Percentiles rank a stretch among this genome's conserved stretches.
Conservation (phyloP, 2,329 filamentous ascomycete genomes). For the Grosmannia huntii region DNA sequence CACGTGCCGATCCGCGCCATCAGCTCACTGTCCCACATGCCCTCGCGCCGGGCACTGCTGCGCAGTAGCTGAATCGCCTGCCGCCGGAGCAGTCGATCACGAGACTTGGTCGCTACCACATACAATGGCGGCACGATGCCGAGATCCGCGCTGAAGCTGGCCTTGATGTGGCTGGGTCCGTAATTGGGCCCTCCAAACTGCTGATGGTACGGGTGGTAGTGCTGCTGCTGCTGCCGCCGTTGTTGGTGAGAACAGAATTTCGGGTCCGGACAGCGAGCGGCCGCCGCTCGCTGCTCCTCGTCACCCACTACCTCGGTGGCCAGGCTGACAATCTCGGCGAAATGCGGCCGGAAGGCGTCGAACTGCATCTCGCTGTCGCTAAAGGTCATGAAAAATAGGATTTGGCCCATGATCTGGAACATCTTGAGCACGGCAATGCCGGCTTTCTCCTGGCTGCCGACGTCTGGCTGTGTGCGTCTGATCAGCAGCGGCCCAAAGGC, state of each 20-base stretch:
- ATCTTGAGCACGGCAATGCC: conserved; percentile 51
- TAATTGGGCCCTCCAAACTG: neutral
- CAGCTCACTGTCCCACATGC: conserved; percentile 56
- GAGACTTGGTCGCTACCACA: conserved; percentile 53
- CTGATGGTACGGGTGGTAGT: neutral
- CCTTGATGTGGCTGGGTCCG: conserved; percentile 37
- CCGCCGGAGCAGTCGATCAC: conserved; percentile 41
- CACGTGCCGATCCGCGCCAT: conserved; percentile 41
- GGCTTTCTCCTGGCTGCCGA: conserved; percentile 42
- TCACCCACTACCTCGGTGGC: conserved; percentile 47
- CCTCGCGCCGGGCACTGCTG: conserved; percentile 49
- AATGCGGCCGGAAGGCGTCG: conserved; percentile 38
- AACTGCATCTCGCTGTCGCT: conserved; percentile 45
- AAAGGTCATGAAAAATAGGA: conserved; percentile 49
- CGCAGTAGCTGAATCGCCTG: conserved; percentile 49
- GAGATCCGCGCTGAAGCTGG: conserved; percentile 50
- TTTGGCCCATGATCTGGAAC: conserved; percentile 43
- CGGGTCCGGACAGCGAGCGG: conserved; percentile 30
- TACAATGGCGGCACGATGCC: conserved; percentile 54
- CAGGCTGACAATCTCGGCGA: conserved; percentile 42
- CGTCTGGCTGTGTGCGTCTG: conserved; percentile 32
- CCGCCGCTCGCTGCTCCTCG: conserved; percentile 38
- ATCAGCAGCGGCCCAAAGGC: conserved; percentile 44
- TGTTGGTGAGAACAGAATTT: conserved; percentile 23
- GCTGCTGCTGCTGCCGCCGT: neutral